phyloP scores from a whole-genome alignment of 257 asterid genomes.

The Lantana camara region DNA sequence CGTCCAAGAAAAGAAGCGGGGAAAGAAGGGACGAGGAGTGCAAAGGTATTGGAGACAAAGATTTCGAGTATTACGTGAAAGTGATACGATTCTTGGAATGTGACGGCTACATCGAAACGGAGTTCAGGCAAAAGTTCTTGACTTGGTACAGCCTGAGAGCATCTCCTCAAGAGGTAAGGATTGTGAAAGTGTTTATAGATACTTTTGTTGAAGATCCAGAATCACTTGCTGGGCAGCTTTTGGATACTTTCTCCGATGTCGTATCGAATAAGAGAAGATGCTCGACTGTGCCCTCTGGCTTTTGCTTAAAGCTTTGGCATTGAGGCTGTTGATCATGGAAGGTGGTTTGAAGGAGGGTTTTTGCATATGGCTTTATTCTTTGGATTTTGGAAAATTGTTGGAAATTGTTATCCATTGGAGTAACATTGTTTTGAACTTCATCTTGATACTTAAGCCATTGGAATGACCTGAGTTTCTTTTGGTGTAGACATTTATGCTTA shows the following conservation, averaged over 20 bases:
- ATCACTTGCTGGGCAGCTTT: conserved; percentile 84
- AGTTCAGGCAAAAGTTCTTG: conserved; percentile 78
- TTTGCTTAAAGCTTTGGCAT: conserved; percentile 93
- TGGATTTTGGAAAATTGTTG: conserved; percentile 21
- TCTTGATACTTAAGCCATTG: too few relatives aligned
- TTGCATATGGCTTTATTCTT: conserved; percentile 31
- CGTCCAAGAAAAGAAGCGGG: conserved; percentile 69
- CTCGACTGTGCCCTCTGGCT: conserved; percentile 60
- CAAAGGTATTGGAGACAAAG: conserved; percentile 59
- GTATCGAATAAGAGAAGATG: conserved; percentile 64
- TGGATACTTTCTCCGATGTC: conserved; percentile 66
- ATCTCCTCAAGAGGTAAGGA: conserved; percentile 56
- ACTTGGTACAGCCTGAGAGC: conserved; percentile 98
- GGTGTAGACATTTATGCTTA: conserved; percentile 20
- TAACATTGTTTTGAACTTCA: conserved; percentile 18
- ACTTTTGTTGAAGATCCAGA: conserved; percentile 75
- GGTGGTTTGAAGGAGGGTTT: conserved; percentile 6
- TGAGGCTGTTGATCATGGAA: conserved; percentile 35
- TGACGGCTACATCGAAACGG: conserved; percentile 65
- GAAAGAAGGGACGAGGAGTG: conserved; percentile 51
- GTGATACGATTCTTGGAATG: conserved; percentile 88
- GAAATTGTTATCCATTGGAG: conserved; percentile 29
- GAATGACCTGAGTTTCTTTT: background rate
- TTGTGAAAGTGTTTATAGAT: conserved; percentile 77
- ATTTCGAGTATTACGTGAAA: conserved; percentile 78